Percentiles rank a stretch among this genome's conserved stretches.
phyloP scores from a whole-genome alignment of 2,329 filamentous ascomycete species.

The Botrytis aclada region DNA sequence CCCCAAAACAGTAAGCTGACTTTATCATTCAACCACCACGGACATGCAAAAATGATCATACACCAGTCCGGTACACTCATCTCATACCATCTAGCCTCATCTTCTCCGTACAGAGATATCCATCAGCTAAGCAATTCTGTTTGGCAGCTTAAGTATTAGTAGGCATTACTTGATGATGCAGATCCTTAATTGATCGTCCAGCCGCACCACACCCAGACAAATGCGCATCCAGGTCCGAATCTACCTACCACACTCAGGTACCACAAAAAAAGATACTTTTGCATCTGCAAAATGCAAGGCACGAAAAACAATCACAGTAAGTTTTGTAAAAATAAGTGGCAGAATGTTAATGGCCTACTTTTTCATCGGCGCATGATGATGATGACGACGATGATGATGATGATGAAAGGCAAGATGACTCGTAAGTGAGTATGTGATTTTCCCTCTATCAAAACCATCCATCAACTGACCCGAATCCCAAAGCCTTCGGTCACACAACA shows the following conservation, averaged over 20 bases:
- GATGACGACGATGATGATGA: neutral
- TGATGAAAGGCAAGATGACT: neutral
- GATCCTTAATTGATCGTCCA: neutral
- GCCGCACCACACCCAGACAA: neutral
- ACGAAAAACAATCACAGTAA: conserved; percentile 12
- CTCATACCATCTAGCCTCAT: neutral
- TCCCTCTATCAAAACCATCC: neutral
- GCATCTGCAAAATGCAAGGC: conserved; percentile 20
- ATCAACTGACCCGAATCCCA: conserved; percentile 12
- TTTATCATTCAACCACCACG: neutral
- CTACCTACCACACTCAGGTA: neutral
- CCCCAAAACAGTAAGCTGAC: conserved; percentile 2
- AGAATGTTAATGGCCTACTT: neutral
- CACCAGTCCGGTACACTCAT: neutral
- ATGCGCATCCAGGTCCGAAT: conserved; percentile 1
- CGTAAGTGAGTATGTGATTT: neutral
- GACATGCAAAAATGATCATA: neutral
- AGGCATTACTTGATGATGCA: neutral
- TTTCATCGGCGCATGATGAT: neutral
- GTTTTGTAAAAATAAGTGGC: neutral
- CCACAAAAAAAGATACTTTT: conserved; percentile 7
- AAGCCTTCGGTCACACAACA: conserved; percentile 4
- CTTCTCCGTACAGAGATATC: neutral
- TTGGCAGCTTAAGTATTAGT: neutral
- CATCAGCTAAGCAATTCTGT: neutral